Conservation (phyloP, 2,329 filamentous ascomycete species). For the Aspergillus cejpii region DNA sequence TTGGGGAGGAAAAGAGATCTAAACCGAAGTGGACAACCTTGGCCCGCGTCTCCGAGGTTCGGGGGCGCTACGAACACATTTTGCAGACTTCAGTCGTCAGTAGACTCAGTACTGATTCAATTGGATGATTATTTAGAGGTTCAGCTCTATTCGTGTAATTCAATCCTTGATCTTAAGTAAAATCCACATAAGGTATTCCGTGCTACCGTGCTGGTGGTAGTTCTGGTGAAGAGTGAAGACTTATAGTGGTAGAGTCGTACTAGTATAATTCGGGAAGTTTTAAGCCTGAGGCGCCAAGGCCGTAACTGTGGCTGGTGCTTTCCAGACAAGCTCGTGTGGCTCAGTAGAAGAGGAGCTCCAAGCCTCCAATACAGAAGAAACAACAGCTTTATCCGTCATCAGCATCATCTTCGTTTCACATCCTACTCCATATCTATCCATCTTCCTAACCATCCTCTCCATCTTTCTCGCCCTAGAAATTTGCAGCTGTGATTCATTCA, state of each 20-base stretch:
- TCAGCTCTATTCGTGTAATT: no score
- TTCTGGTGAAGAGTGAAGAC: no score
- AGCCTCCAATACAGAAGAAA: constrained; percentile 9
- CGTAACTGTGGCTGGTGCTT: not conserved
- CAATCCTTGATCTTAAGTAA: no score
- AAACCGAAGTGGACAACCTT: constrained; percentile 18
- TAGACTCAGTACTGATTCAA: no score
- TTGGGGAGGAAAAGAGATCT: constrained; percentile 18
- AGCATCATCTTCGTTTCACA: constrained; percentile 2
- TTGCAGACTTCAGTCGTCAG: no score
- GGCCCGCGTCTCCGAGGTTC: constrained; percentile 30
- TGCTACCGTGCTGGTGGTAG: no score
- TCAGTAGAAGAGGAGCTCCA: constrained; percentile 13
- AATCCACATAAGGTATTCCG: no score
- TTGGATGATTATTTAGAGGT: no score
- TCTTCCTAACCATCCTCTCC: constrained; percentile 4
- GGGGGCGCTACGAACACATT: constrained; percentile 13
- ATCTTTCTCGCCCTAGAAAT: not conserved
- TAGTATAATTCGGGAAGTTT: no score
- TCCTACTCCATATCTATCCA: not conserved
- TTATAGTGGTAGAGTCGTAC: no score
- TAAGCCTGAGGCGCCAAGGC: constrained; percentile 12
- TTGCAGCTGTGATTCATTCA: constrained; percentile 5
- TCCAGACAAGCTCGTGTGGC: constrained; percentile 10
- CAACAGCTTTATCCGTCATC: constrained; percentile 6